Conservation (phyloP, 495 filamentous ascomycete species). For the Neurospora sp. region DNA sequence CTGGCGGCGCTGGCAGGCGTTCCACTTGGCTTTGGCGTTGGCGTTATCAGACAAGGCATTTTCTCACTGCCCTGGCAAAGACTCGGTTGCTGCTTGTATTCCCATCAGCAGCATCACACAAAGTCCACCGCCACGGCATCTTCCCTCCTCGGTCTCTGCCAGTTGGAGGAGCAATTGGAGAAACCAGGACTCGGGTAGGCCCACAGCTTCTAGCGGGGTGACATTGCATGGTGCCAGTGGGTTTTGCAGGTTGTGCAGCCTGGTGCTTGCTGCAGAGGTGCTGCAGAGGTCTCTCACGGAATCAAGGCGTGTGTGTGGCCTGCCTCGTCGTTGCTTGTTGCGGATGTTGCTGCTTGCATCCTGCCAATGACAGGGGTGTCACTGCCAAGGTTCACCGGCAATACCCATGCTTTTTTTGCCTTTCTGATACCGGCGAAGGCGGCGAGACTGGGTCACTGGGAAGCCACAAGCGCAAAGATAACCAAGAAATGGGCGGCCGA, state of each 20-base stretch:
- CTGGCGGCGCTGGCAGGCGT: not conserved
- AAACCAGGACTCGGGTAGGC: not conserved
- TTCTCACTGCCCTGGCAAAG: not conserved
- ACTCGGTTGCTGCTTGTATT: not conserved
- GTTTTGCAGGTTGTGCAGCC: not conserved
- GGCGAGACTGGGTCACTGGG: not conserved
- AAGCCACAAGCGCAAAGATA: not conserved
- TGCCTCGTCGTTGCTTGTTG: not conserved
- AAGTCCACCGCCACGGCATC: not conserved
- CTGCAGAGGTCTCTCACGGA: not conserved
- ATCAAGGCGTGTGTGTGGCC: not conserved
- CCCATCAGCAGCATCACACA: not conserved
- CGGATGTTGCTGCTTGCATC: not conserved
- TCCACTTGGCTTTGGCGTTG: not conserved
- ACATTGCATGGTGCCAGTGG: not conserved
- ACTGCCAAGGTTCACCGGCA: not conserved
- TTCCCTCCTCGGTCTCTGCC: not conserved
- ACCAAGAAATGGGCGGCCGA: not conserved
- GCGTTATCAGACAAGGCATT: not conserved
- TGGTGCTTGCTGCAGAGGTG: not conserved
- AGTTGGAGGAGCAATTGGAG: not conserved
- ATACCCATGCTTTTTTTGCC: not conserved
- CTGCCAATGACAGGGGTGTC: not conserved
- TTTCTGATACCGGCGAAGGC: not conserved
- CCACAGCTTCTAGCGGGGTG: slow-evolving; percentile 1